phyloP scores from a whole-genome alignment of 768 basidiomycete species.

The Multifurca ochricompacta region DNA sequence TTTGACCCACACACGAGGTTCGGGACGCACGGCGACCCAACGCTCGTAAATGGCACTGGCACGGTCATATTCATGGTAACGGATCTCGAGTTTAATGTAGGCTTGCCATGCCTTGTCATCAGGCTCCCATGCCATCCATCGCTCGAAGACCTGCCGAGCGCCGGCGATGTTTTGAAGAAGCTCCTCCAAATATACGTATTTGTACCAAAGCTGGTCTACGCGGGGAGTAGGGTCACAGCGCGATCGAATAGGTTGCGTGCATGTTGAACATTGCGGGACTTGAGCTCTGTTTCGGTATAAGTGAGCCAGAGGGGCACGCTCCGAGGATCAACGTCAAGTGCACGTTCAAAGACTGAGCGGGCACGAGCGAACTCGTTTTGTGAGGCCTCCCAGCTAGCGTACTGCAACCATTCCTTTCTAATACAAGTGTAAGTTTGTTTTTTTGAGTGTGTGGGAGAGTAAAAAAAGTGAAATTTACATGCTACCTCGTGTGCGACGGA shows the following conservation, averaged over 20 bases:
- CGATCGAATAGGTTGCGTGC: slow-evolving; percentile 96
- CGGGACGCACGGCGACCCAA: slow-evolving; percentile 69
- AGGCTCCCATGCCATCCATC: slow-evolving; percentile 99
- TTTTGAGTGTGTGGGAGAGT: neutral
- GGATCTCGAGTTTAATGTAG: slow-evolving; percentile 96
- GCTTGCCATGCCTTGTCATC: slow-evolving; percentile 99
- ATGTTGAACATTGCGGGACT: slow-evolving; percentile 95
- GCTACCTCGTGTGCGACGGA: slow-evolving; percentile 68
- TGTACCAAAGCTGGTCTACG: slow-evolving; percentile 98
- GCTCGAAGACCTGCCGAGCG: slow-evolving; percentile 94
- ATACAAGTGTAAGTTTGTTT: too few species aligned
- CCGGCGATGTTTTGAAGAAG: slow-evolving; percentile 93
- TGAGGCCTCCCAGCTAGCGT: slow-evolving; percentile 87
- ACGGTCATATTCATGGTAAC: slow-evolving; percentile 86
- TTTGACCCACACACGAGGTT: slow-evolving; percentile 56
- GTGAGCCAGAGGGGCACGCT: slow-evolving; percentile 88
- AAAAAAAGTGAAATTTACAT: slow-evolving; percentile 43
- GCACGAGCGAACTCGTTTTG: slow-evolving; percentile 96
- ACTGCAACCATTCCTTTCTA: slow-evolving; percentile 83
- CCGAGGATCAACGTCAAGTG: slow-evolving; percentile 89
- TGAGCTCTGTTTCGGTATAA: slow-evolving; percentile 97
- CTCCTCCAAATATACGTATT: slow-evolving; percentile 98
- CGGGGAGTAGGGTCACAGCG: slow-evolving; percentile 91
- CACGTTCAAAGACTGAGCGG: slow-evolving; percentile 92
- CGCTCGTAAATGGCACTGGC: slow-evolving; percentile 91